Evolutionary conservation across 495 filamentous ascomycete genomes (phyloP), one percentile per base, ranked within the genome.

Genomic region (Aspergillus haitiensis): DNA sequence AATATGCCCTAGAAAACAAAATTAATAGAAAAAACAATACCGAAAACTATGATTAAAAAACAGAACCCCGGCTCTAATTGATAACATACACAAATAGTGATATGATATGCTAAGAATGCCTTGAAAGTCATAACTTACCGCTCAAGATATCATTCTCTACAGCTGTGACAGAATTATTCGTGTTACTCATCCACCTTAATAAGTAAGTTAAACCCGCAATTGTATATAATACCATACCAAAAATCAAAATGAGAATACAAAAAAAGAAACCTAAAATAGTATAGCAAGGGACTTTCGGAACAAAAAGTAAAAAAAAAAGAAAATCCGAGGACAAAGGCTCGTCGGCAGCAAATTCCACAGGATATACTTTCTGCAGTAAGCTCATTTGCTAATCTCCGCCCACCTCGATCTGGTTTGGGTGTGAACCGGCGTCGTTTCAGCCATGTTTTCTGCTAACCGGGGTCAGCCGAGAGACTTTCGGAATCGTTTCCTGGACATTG

Each of bases 331-430:
- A 27, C 21, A 27, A 27, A 27, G 21, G 3, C 21, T 27, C 64
- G 67, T 72, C 72, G 72, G 72, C 64, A 72, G 70, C 68, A 71
- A 68, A 70, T 67, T 73, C 69, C 71, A 71, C 58, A 73, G 67
- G 63, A 52, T 60, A 64, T 58, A 56, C 31, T 58, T 47, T 58
- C 52, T 59, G 60, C 60, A 63, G 60, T 58, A 55, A 58, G 60
- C 57, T 59, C 59, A 53, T 59, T 53, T 64, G 55, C 54, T 59
- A 47, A 54, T 61, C 56, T 44, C 58, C 36, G 56, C 58, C 64
- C 59, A 65, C 66, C 64, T 63, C 64, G 67, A 74, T 74, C 69
- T 69, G 54, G 66, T 56, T 67, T 66, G 56, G 56, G 52, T 51
- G 58, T 40, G 57, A 40, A 52, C 56, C 58, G 64, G 57, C 56